Percentiles rank a stretch among this genome's conserved stretches.
phyloP scores from a whole-genome alignment of 768 basidiomycete genomes.

The Phaeolepiota aurea region DNA sequence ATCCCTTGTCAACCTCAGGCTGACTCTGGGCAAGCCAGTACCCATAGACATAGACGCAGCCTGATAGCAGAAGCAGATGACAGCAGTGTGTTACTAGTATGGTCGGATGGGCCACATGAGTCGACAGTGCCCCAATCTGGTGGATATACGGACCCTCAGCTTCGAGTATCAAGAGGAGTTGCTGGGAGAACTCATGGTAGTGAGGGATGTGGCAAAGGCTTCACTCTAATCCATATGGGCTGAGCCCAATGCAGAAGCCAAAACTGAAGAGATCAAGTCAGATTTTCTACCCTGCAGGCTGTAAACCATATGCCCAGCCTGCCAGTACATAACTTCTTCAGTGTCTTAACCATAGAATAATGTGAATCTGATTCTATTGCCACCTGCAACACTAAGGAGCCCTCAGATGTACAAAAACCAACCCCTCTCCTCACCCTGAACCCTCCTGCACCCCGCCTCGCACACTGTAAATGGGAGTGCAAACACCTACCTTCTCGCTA shows the following conservation, averaged over 20 bases:
- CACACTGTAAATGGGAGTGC: too few relatives aligned
- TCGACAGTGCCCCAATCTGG: too few relatives aligned
- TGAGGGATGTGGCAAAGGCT: not conserved
- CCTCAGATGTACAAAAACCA: not conserved
- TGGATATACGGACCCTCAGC: too few relatives aligned
- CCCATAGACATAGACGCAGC: too few relatives aligned
- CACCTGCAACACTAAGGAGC: not conserved
- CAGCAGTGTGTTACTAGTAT: too few relatives aligned
- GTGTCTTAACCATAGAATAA: not conserved
- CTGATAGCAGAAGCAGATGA: too few relatives aligned
- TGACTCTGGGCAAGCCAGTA: not conserved
- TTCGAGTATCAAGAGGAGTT: not conserved
- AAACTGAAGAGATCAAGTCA: not conserved
- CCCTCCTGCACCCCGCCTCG: too few relatives aligned
- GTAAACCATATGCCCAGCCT: not conserved
- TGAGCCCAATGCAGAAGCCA: not conserved
- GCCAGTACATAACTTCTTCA: not conserved
- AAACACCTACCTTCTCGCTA: too few relatives aligned
- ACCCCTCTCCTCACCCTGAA: too few relatives aligned
- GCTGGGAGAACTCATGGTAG: not conserved
- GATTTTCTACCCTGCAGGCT: not conserved
- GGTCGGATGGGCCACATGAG: too few relatives aligned
- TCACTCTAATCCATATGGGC: too few relatives aligned
- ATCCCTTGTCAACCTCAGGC: not conserved
- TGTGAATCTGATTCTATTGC: not conserved